Conservation (phyloP, 2,329 filamentous ascomycete species). For the Allantophomopsis lycopodina region DNA sequence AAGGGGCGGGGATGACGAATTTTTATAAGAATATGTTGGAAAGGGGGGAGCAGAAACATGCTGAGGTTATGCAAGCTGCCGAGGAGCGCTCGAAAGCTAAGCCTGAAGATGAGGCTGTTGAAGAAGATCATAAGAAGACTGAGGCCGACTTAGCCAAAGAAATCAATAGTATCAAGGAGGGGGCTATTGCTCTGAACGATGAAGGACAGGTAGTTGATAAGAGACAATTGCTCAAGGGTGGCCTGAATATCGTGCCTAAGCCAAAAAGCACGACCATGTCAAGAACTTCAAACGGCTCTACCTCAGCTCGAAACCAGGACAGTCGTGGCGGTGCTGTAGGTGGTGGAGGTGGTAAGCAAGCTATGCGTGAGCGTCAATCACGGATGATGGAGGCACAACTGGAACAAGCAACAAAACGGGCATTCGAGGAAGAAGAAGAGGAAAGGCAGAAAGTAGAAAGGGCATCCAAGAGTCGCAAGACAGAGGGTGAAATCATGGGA, state of each 20-base stretch:
- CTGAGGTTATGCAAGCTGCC: constrained; percentile 54
- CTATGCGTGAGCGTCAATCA: constrained; percentile 62
- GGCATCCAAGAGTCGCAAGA: constrained; percentile 65
- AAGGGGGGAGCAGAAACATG: constrained; percentile 55
- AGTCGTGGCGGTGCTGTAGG: constrained; percentile 24
- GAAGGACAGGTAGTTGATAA: constrained; percentile 77
- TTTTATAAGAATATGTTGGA: constrained; percentile 68
- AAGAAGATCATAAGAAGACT: constrained; percentile 29
- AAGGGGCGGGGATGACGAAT: constrained; percentile 57
- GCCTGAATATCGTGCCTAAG: constrained; percentile 58
- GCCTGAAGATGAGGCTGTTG: constrained; percentile 18
- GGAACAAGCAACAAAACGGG: constrained; percentile 57
- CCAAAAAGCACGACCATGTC: constrained; percentile 31
- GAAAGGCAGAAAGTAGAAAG: constrained; percentile 46
- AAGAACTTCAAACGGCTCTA: constrained; percentile 5
- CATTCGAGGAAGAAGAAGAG: constrained; percentile 56
- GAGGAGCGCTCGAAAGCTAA: constrained; percentile 35
- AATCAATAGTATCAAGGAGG: constrained; percentile 45
- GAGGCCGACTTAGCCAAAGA: constrained; percentile 54
- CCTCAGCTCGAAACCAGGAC: constrained; percentile 10
- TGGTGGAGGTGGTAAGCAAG: constrained; percentile 40
- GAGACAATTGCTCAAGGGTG: constrained; percentile 62
- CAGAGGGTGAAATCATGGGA: constrained; percentile 59
- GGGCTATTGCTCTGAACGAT: constrained; percentile 57
- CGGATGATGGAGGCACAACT: constrained; percentile 70